Base-by-base conservation (phyloP, 805 yeast species). In the Schwanniomyces polymorphus region DNA sequence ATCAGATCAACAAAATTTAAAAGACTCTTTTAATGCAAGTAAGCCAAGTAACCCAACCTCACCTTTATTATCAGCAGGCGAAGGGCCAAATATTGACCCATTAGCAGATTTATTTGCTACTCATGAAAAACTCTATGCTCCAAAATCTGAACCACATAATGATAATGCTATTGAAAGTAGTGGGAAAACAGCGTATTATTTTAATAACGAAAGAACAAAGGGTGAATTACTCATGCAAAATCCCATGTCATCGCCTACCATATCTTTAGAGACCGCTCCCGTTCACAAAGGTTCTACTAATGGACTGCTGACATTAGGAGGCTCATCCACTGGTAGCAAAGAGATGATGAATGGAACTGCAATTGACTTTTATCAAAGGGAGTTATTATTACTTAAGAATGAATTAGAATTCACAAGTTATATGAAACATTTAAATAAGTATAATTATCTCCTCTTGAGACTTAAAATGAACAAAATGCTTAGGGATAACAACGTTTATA, bases 331-430 rank as follows among this genome's bases (percentile, higher is more conserved):
- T 33, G 17, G 26, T 7, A 27, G 23, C 18, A n/a, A 26, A 38
- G 27, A 25, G 21, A 33, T 25, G 11, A 44, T 12, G 6, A 26
- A 4, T n/a, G 60, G 60, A 1, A 63, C 62, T 4, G 58, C 68
- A 0, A 41, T 75, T 11, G 77, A 76, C 33, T 81, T 74, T 52
- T 82, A 78, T 49, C 79, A 79, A 45, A 68, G 88, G 46, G 88
- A 85, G 55, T 64, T 84, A 12, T 59, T 84, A 45, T 67, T 84
- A 31, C 55, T 74, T 48, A 75, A 75, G 43, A 85, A 85, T 59
- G 90, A 85, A 57, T 65, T 82, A 33, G 85, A 82, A 42, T 85
- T 85, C 54, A 69, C 80, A 3, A 72, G 75, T 42, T 83, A 79
- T 59, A 57, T 81, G 54, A 79, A 78, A 42, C 70, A 76, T 43